Conservation (phyloP, 495 filamentous ascomycete species). For the Aspergillus asperescens region DNA sequence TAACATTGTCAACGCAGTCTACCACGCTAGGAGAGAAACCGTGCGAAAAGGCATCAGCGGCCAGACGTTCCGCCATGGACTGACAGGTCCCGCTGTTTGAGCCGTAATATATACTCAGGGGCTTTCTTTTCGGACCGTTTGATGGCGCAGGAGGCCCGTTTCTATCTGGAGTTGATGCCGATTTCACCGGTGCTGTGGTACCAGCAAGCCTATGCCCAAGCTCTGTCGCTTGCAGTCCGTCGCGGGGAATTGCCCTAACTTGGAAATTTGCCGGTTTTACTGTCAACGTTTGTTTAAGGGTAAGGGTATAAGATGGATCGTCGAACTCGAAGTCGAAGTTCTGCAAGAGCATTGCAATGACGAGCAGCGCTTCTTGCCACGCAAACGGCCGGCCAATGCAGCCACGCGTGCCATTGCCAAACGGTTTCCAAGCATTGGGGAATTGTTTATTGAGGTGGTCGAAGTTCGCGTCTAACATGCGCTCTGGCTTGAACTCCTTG, state of each 20-base stretch:
- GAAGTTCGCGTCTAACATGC: constrained; percentile 61
- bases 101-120: constrained; percentile 10
- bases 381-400: constrained; percentile 68
- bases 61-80: neutral
- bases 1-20: constrained; percentile 6
- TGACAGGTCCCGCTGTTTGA: constrained; percentile 14
- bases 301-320: constrained; percentile 51
- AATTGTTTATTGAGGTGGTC: constrained; percentile 43
- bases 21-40: constrained; percentile 1
- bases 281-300: constrained; percentile 65
- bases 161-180: neutral
- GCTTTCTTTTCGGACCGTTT: no score
- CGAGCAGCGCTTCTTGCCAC: constrained; percentile 55
- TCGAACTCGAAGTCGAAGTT: constrained; percentile 57
- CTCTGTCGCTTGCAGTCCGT: constrained; percentile 51
- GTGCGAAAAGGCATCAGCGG: neutral
- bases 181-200: neutral
- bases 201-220: constrained; percentile 37
- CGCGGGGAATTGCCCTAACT: constrained; percentile 59
- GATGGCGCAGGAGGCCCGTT: neutral
- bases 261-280: constrained; percentile 71
- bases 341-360: constrained; percentile 52
- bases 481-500: constrained; percentile 58
- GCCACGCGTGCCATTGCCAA: constrained; percentile 59
- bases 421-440: constrained; percentile 55